These are phyloP conservation scores for Penicillium olsonii DNA, from an alignment of 2,329 filamentous ascomycete genomes.

Conservation along the genomic window DNA sequence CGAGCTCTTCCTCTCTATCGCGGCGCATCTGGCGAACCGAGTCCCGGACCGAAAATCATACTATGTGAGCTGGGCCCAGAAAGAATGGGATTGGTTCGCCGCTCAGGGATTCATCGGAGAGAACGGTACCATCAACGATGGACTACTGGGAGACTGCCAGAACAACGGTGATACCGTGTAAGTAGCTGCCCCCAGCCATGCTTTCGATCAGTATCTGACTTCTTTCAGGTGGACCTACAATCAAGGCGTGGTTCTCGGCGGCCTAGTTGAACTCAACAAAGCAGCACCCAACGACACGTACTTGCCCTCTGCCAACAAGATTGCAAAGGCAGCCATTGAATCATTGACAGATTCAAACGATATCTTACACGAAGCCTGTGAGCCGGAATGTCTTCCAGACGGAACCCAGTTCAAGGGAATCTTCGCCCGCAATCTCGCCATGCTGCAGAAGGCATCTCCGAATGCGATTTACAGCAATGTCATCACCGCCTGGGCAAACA, in stretches of 20 bases:
- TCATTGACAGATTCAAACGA: constrained; percentile 48
- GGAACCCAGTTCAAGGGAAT: constrained; percentile 72
- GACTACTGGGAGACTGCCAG: constrained; percentile 52
- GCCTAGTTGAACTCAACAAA: constrained; percentile 55
- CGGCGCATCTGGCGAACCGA: constrained; percentile 58
- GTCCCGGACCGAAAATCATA: constrained; percentile 33
- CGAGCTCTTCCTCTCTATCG: constrained; percentile 57
- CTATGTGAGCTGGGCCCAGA: constrained; percentile 51
- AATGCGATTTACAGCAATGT: constrained; percentile 55
- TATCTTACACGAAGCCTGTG: constrained; percentile 58
- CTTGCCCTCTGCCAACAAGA: constrained; percentile 46
- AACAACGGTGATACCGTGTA: constrained; percentile 46
- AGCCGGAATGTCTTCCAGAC: constrained; percentile 52
- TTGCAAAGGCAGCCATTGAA: constrained; percentile 57
- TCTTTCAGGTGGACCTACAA: constrained; percentile 55
- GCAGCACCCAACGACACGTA: constrained; percentile 47
- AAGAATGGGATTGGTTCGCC: constrained; percentile 55
- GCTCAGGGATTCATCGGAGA: constrained; percentile 50
- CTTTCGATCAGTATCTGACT: neutral
- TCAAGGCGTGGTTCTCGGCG: constrained; percentile 63
- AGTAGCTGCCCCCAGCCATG: neutral
- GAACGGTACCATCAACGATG: constrained; percentile 56
- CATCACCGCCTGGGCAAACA: constrained; percentile 63
- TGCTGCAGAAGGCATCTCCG: constrained; percentile 56
- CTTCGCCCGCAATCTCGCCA: constrained; percentile 65